Base-by-base conservation (phyloP, 208 protist genomes). In the Trypanosoma avium region DNA sequence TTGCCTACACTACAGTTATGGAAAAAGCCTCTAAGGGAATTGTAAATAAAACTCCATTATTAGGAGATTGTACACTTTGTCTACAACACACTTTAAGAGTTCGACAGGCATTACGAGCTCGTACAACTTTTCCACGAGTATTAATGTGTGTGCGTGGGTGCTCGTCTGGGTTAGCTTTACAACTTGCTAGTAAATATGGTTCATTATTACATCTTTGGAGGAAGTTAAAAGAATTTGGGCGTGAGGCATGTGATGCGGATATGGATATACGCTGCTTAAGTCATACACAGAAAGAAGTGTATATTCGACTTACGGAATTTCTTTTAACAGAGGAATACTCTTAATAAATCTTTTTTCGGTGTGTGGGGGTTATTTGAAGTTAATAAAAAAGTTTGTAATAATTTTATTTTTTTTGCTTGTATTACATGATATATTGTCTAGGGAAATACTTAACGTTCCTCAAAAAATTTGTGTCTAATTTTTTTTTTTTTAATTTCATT, bases 131-230 rank as follows among this genome's bases (percentile, higher is more conserved):
- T 62, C 74, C 78, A 29, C 85, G 85, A 47, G 84, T 88, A 77
- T 74, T 92, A 9, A 77, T 88, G 79, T 92, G 85, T 50, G 63
- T 92, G 33, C 81, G 82, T 15, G 85, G 85, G 42, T 92, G 85
- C 70, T 84, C 85, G 0, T 53, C 82, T 1, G 35, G 67, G 13
- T 38, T 92, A 30, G 85, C 85, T 0, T 57, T 70, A 24, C 56
- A 78, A 17, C 47, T 92, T 7, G 65, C 70, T 17, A 29, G 7
- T 17, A 82, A 86, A 69, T 88, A 88, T 57, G 85, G 85, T 43
- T 81, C 70, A 19, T 49, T 88, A 12, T 64, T 79, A 24, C 47
- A 61, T 0, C 60, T 92, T 36, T 90, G 84, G 79, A 49, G 52
- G 36, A 64, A 50, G 32, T 63, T 92, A 35, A 64, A 73, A 19